These are phyloP conservation scores for Apiotrichum akiyoshidainum DNA, from an alignment of 1,284 basidiomycete species.

Conservation along the genomic window DNA sequence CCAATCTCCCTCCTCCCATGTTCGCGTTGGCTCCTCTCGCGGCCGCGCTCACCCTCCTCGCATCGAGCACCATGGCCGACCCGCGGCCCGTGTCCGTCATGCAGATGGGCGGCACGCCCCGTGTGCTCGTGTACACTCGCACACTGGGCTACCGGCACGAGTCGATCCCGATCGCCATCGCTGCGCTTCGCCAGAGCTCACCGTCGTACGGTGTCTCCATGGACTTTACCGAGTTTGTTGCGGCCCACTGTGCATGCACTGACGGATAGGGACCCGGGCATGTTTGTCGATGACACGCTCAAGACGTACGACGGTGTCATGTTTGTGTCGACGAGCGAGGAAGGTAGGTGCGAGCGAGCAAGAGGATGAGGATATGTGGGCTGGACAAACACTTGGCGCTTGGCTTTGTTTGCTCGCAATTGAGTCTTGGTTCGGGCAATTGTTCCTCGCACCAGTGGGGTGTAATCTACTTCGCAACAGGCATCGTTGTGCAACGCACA, in stretches of 20 bases:
- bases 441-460: no score
- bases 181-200: constrained; percentile 53
- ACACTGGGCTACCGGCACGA: constrained; percentile 61
- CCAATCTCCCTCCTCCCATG: no score
- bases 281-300: constrained; percentile 3
- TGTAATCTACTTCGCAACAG: no score
- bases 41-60: no score
- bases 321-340: constrained; percentile 6
- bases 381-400: neutral
- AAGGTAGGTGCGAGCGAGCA: neutral
- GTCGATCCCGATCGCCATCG: constrained; percentile 69
- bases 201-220: constrained; percentile 56
- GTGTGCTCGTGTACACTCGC: constrained; percentile 41
- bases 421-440: no score
- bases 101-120: constrained; percentile 12
- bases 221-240: constrained; percentile 59
- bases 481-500: no score
- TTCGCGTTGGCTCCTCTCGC: no score
- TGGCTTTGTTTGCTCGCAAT: neutral
- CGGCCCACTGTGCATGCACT: neutral
- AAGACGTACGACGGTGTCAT: neutral
- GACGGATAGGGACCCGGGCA: neutral
- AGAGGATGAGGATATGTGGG: neutral
- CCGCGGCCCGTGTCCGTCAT: neutral
- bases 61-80: neutral